These are phyloP conservation scores for Xylaria sp. DNA, from an alignment of 2,329 filamentous ascomycete genomes.

Conservation along the genomic window DNA sequence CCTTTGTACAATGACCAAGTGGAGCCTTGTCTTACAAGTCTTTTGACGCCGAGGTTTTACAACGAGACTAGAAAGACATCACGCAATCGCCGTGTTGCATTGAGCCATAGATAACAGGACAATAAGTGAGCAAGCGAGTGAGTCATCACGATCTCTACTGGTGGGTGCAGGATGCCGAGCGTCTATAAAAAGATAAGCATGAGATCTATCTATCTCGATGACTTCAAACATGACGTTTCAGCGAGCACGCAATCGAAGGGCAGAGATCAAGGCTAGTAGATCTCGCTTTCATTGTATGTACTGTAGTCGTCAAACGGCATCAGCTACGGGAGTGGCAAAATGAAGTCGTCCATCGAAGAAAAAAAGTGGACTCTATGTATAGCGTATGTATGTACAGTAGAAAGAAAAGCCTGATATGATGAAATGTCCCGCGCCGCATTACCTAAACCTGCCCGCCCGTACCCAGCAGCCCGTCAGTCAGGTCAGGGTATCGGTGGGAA, in stretches of 20 bases:
- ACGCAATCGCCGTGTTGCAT: constrained; percentile 30
- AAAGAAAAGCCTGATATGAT: constrained; percentile 17
- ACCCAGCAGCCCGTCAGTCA: neutral
- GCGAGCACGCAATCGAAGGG: constrained; percentile 26
- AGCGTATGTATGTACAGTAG: neutral
- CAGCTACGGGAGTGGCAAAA: neutral
- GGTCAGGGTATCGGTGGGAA: constrained; percentile 38
- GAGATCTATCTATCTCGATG: constrained; percentile 6
- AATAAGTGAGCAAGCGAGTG: constrained; percentile 11
- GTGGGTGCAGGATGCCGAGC: neutral
- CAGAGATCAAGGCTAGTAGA: constrained; percentile 2
- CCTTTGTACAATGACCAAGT: neutral
- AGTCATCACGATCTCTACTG: constrained; percentile 1
- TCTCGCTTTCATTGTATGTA: neutral
- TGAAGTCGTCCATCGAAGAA: constrained; percentile 3
- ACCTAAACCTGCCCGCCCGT: too few species aligned
- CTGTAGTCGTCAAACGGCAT: neutral
- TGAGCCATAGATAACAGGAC: constrained; percentile 18
- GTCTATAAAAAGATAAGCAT: constrained; percentile 21
- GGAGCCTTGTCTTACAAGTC: constrained; percentile 9
- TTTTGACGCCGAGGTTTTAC: constrained; percentile 14
- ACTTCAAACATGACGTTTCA: constrained; percentile 17
- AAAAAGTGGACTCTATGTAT: constrained; percentile 33
- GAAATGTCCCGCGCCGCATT: constrained; percentile 20
- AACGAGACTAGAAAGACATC: constrained; percentile 25